Percentiles rank a stretch among this genome's conserved stretches.
Evolutionary conservation across 768 basidiomycete species (phyloP).

Genomic region (Termitomyces eurrhizus): DNA sequence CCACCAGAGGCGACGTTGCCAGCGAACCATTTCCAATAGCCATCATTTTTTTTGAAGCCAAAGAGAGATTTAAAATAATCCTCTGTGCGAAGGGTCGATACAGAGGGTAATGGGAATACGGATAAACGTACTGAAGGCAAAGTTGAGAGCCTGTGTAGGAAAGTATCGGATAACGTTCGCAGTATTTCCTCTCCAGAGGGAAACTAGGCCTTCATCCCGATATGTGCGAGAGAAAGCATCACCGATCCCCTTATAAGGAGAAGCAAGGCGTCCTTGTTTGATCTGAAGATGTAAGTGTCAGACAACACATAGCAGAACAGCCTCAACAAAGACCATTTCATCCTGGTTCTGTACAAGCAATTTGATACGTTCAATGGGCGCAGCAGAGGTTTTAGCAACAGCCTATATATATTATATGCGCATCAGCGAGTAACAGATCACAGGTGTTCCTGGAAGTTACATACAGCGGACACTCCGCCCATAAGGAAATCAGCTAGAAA

Average conservation of each 20-base stretch:
- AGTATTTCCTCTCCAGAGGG: conserved; percentile 99
- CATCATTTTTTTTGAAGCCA: conserved; percentile 96
- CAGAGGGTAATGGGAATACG: not conserved
- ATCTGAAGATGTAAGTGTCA: conserved; percentile 58
- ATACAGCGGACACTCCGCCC: conserved; percentile 91
- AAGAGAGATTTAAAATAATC: conserved; percentile 99
- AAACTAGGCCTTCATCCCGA: conserved; percentile 90
- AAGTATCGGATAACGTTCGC: conserved; percentile 99
- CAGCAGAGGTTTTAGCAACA: conserved; percentile 97
- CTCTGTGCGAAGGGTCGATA: conserved; percentile 45
- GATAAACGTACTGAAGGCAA: conserved; percentile 88
- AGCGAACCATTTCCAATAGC: conserved; percentile 98
- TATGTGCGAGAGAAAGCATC: conserved; percentile 95
- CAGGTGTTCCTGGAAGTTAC: conserved; percentile 24
- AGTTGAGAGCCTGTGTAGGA: conserved; percentile 99
- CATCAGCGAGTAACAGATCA: not conserved
- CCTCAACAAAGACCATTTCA: conserved; percentile 76
- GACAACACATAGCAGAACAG: not conserved
- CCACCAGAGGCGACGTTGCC: conserved; percentile 98
- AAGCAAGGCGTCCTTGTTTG: conserved; percentile 96
- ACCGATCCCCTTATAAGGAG: conserved; percentile 93
- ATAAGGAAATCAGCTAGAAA: conserved; percentile 85
- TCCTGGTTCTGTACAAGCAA: conserved; percentile 98
- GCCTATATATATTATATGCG: conserved; percentile 49
- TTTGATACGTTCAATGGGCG: conserved; percentile 99